Base-by-base conservation (phyloP, 2,329 filamentous ascomycete genomes). In the Aspergillus flavus region DNA sequence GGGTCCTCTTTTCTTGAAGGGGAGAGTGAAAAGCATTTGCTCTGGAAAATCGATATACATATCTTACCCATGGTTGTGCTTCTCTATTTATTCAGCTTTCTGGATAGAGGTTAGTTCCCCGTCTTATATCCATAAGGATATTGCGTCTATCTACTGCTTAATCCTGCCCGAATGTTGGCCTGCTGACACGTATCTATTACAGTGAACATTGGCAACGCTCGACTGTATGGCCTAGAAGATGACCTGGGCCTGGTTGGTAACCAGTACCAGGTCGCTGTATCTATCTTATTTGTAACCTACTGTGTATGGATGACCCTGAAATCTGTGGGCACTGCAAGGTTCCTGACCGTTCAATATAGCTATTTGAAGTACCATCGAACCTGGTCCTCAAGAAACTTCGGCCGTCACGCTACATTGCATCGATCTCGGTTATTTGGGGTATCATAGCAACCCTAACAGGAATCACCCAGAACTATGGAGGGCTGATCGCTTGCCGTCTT, bases 151-250 rank as follows among this genome's bases (percentile, higher is more conserved):
- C 39, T 36, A 28, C 19, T 45, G 14, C 19, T 32, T 43, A 34
- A 23, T n/a, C 36, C 21, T 6, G 21, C 19, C 12, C 4, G 11
- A 26, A 30, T 23, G 21, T 36, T 21, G 4, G 21, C 23, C 1
- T 43, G 43, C 56, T 62, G 48, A 62, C 23, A 41, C 30, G 16
- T 23, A 41, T 43, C 4, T 1, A 26, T 11, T 11, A 70, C 69
- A 76, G 88, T 91, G 59, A 92, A 92, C 72, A 92, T 93, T 66
- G 88, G 89, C 59, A 91, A 91, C 78, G 89, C 89, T 19, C 82
- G 85, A 6, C 81, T 91, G 4, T 90, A 90, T 69, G 83, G 84
- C 1, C 69, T 93, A 56, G 86, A 90, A 74, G 76, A 82, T 59
- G 89, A 91, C 66, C 80, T 92, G 4, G 80, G 83, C 16, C 78